phyloP scores from a whole-genome alignment of 352 stramenopile genomes.

The Pythium brassicae region DNA sequence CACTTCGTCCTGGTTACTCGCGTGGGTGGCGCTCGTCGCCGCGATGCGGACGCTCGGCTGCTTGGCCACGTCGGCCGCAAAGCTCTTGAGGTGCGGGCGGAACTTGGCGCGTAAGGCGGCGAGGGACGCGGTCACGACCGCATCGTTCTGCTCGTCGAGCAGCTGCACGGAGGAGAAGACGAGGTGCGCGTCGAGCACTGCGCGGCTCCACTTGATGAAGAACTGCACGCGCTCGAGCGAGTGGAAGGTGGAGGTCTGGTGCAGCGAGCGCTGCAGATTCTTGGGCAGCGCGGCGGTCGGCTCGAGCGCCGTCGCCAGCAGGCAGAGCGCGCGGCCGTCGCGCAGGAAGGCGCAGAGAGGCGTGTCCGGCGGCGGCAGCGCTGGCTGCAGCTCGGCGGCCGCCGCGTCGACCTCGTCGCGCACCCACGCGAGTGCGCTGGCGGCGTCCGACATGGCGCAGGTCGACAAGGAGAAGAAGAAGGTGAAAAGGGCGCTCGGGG shows the following conservation, averaged over 20 bases:
- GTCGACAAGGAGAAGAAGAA: neutral
- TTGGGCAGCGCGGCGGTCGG: constrained; percentile 46
- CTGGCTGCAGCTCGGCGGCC: constrained; percentile 23
- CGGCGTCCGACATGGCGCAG: constrained; percentile 5
- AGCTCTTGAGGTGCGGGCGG: constrained; percentile 20
- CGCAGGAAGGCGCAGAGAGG: constrained; percentile 65
- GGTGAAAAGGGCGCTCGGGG: too few relatives aligned
- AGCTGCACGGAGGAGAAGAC: constrained; percentile 80
- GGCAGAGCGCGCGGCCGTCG: constrained; percentile 70
- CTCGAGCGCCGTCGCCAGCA: constrained; percentile 46
- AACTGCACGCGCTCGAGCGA: constrained; percentile 80
- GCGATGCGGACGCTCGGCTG: constrained; percentile 2
- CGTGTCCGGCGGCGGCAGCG: constrained; percentile 23
- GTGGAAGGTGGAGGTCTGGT: constrained; percentile 75
- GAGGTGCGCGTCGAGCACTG: constrained; percentile 57
- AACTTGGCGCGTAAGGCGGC: constrained; percentile 58
- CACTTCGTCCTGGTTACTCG: neutral
- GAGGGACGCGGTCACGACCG: constrained; percentile 54
- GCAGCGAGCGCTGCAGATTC: constrained; percentile 64
- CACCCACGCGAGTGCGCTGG: constrained; percentile 48
- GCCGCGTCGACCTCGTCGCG: constrained; percentile 41
- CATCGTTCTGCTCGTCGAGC: constrained; percentile 72
- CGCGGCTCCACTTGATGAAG: constrained; percentile 81
- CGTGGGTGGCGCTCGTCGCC: constrained; percentile 8
- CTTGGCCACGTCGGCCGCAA: neutral